Percentiles rank a stretch among this genome's conserved stretches.
phyloP scores from a whole-genome alignment of 2,329 filamentous ascomycete genomes.

The Scedosporium minutisporum region DNA sequence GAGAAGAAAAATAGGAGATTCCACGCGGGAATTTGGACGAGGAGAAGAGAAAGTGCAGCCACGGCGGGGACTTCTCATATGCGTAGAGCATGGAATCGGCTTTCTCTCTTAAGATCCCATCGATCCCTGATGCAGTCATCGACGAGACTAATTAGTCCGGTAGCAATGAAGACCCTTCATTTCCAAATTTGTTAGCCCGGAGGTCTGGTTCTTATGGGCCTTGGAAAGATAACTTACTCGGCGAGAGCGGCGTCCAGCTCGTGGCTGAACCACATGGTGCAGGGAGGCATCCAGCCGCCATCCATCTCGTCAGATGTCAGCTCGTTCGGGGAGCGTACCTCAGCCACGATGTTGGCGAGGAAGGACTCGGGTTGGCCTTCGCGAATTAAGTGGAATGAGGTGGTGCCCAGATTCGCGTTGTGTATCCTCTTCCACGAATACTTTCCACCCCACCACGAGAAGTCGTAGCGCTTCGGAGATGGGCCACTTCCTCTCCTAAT shows the following conservation, averaged over 20 bases:
- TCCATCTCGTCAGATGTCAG: constrained; percentile 61
- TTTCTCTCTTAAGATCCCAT: constrained; percentile 44
- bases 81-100: constrained; percentile 12
- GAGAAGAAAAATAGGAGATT: background rate
- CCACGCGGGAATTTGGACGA: too few relatives aligned
- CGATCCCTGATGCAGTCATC: constrained; percentile 83
- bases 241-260: constrained; percentile 61
- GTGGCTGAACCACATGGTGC: constrained; percentile 84
- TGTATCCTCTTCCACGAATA: constrained; percentile 76
- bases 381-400: constrained; percentile 73
- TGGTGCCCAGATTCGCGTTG: constrained; percentile 56
- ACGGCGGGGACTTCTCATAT: background rate
- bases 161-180: constrained; percentile 71
- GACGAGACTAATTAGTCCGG: constrained; percentile 78
- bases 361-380: constrained; percentile 46
- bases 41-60: too few relatives aligned
- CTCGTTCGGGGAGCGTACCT: constrained; percentile 63
- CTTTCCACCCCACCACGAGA: constrained; percentile 82
- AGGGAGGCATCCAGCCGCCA: constrained; percentile 84
- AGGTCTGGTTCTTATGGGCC: background rate
- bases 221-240: constrained; percentile 52
- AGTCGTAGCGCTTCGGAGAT: constrained; percentile 70
- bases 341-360: constrained; percentile 78
- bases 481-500: constrained; percentile 53
- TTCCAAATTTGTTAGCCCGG: too few relatives aligned